Base-by-base conservation (phyloP, 768 basidiomycete species). In the Trametes meyenii region DNA sequence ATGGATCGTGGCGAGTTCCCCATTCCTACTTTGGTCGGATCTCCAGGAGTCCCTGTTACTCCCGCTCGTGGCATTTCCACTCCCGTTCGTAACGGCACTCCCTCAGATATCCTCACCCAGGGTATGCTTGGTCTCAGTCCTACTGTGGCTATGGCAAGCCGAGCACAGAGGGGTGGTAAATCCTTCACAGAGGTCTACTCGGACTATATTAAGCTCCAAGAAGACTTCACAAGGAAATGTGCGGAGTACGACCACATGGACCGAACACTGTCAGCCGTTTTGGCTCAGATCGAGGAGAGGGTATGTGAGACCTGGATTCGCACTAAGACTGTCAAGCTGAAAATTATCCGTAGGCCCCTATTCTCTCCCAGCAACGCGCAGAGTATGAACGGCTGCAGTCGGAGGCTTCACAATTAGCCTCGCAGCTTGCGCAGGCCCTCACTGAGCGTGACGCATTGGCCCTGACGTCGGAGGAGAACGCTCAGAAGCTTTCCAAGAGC, bases 171-270 rank as follows among this genome's bases (percentile, higher is more conserved):
- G 72, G 84, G 80, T 26, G 93, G 92, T 29, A 92, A 91, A 80
- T 91, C 90, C 0, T 96, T 96, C 76, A 96, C 96, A 0, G 92
- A 97, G 69, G 88, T 98, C 21, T 98, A 97, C 72, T 83, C 90
- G 16, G 94, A 97, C 70, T 93, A 93, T 66, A 87, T 96, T 38
- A 83, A 85, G 55, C 81, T 96, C 42, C 89, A 97, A 72, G 91
- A 92, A 24, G 90, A 94, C 33, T 86, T 87, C 57, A 82, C 85
- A 19, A 83, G 80, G 72, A 92, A 94, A 74, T 86, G 83, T 53
- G 81, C 85, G 5, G 96, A 98, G 76, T 91, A 89, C 60, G 86
- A 87, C 64, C 85, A 92, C 49, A 88, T 98, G 84, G 90, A 92
- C 50, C 83, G 87, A 29, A 88, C 92, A 0, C 78, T 98, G 50